Percentiles rank a stretch among this genome's conserved stretches.
Evolutionary conservation across 2,329 filamentous ascomycete genomes (phyloP).

Genomic region (Blastomyces gilchristii): DNA sequence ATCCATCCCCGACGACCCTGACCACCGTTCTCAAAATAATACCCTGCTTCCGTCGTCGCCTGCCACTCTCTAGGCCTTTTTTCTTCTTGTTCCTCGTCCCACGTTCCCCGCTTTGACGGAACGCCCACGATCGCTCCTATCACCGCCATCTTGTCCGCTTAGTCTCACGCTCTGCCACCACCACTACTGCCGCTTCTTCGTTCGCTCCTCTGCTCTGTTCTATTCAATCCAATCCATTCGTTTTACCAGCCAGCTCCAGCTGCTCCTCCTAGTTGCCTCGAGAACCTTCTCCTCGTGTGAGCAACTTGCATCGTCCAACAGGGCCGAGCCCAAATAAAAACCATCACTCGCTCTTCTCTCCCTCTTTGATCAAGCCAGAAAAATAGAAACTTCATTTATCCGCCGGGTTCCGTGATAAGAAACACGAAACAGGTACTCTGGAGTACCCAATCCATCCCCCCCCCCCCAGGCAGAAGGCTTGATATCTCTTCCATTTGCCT

Average conservation of each 20-base stretch:
- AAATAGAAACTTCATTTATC: background rate
- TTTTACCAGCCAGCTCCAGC: too few relatives aligned
- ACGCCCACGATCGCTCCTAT: background rate
- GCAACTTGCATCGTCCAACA: too few relatives aligned
- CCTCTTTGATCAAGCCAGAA: too few relatives aligned
- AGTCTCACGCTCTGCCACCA: background rate
- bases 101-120: slow-evolving; percentile 10
- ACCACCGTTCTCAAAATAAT: too few relatives aligned
- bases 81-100: slow-evolving; percentile 15
- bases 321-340: too few relatives aligned
- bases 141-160: background rate
- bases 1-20: too few relatives aligned
- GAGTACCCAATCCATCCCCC: slow-evolving; percentile 19
- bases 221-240: too few relatives aligned
- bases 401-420: slow-evolving; percentile 18
- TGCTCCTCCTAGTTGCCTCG: background rate
- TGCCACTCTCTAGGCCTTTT: slow-evolving; percentile 6
- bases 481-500: background rate
- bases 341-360: too few relatives aligned
- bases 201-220: background rate
- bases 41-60: too few relatives aligned
- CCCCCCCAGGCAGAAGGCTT: slow-evolving; percentile 8
- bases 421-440: slow-evolving; percentile 24
- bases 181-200: background rate
- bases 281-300: background rate